phyloP scores from a whole-genome alignment of 1,139 yeast genomes.

The Pichia sp. region DNA sequence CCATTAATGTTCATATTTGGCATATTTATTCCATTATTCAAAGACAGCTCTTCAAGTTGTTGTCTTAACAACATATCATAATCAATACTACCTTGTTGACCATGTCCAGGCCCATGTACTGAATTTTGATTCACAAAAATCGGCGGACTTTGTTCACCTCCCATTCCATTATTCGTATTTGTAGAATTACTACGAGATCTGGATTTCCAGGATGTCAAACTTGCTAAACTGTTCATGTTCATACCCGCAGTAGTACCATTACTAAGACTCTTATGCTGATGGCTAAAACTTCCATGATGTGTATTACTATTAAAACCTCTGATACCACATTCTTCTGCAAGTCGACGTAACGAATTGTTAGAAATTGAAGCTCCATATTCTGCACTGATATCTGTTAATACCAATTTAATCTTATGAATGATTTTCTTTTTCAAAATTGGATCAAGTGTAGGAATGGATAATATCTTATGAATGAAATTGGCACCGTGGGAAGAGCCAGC shows the following conservation, averaged over 20 bases:
- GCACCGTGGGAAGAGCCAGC: slow-evolving; percentile 56
- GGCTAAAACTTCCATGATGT: slow-evolving; percentile 16
- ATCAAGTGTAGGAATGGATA: slow-evolving; percentile 57
- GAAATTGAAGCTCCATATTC: slow-evolving; percentile 7
- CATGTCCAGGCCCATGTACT: too few relatives aligned
- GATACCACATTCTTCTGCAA: slow-evolving; percentile 90
- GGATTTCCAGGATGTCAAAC: slow-evolving; percentile 7
- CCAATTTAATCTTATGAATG: slow-evolving; percentile 26
- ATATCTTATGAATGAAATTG: slow-evolving; percentile 71
- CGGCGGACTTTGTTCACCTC: slow-evolving; percentile 11
- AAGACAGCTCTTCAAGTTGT: slow-evolving; percentile 24
- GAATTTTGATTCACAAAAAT: slow-evolving; percentile 5
- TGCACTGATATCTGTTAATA: slow-evolving; percentile 9
- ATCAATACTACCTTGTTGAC: slow-evolving; percentile 16
- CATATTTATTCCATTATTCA: slow-evolving; percentile 12
- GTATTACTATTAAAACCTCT: slow-evolving; percentile 14
- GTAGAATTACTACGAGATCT: slow-evolving; percentile 14
- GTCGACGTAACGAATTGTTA: slow-evolving; percentile 63
- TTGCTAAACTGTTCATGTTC: too few relatives aligned
- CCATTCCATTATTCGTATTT: slow-evolving; percentile 5
- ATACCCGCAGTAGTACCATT: slow-evolving; percentile 21
- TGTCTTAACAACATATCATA: slow-evolving; percentile 24
- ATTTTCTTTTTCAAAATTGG: slow-evolving; percentile 58
- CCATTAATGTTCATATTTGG: neutral
- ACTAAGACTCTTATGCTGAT: slow-evolving; percentile 22